A percentile compares a stretch with the other conserved stretches of the same genome.
Evolutionary conservation across 1,284 basidiomycete species (phyloP).

Genomic region (Boletellus sp.): DNA sequence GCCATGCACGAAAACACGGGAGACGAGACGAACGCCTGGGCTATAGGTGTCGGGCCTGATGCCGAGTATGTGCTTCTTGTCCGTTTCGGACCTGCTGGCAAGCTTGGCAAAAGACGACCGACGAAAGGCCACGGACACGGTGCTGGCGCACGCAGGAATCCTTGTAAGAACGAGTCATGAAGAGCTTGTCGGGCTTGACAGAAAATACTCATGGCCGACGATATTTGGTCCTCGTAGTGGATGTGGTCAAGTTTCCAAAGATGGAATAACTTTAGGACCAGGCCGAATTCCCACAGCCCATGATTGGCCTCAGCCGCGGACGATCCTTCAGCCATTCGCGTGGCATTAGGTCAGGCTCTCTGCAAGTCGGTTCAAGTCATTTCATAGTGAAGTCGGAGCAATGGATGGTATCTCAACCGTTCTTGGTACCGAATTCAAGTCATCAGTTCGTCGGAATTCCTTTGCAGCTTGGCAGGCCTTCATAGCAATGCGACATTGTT

Average conservation of each 20-base stretch:
- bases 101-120: background rate
- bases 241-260: slow-evolving; percentile 18
- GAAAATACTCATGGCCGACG: slow-evolving; percentile 19
- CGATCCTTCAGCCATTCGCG: too few relatives aligned
- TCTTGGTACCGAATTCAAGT: too few relatives aligned
- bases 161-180: slow-evolving; percentile 22
- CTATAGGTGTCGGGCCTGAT: slow-evolving; percentile 3
- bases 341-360: too few relatives aligned
- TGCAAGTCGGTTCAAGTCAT: too few relatives aligned
- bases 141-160: slow-evolving; percentile 4
- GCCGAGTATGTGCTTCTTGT: slow-evolving; percentile 14
- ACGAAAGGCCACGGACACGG: slow-evolving; percentile 5
- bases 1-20: slow-evolving; percentile 10
- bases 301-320: background rate
- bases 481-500: too few relatives aligned
- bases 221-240: background rate
- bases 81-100: background rate
- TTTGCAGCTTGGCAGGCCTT: too few relatives aligned
- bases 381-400: too few relatives aligned
- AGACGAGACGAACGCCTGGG: slow-evolving; percentile 28
- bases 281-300: slow-evolving; percentile 9
- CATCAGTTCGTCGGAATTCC: too few relatives aligned
- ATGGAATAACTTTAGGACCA: background rate
- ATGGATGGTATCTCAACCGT: too few relatives aligned
- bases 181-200: slow-evolving; percentile 23